Base-by-base conservation (phyloP, 2,329 filamentous ascomycete species). In the Lasiodiplodia hormozganensis region DNA sequence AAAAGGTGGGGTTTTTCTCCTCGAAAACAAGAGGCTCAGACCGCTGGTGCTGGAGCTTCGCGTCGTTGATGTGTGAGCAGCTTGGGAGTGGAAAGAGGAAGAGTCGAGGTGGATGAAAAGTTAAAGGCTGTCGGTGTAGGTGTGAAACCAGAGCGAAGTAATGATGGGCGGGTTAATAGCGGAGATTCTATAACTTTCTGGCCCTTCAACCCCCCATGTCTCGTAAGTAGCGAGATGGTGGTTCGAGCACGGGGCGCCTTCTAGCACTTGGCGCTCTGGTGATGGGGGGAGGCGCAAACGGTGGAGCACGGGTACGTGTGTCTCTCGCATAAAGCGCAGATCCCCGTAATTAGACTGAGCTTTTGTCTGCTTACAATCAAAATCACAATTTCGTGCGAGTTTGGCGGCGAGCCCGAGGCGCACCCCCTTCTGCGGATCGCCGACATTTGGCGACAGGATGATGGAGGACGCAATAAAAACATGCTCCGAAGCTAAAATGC, bases 301-400 rank as follows among this genome's bases (percentile, higher is more conserved):
- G 25, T 36, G 53, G 25, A 21, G 31, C 28, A 31, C 36, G 51
- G 18, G 60, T 64, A 38, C 23, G 47, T 49, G 60, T 52, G 60
- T 34, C 25, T 4, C 60, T 64, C 60, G 60, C 60, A 64, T 64
- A 64, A 64, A 52, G 5, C 47, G 60, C 47, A 52, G 60, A 64
- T 64, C 60, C 60, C 60, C 60, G 60, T 64, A 64, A 64, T 64
- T 64, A 64, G 40, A 38, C 60, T 52, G 60, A 52, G 60, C 60
- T 7, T 49, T 34, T 18, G 2, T 53, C 11, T 56, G 36, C 43
- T 31, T 38, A 25, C 52, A 52, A 64, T 64, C 43, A 64, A 64
- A 60, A 51, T 64, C 60, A 8, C 60, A 64, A 64, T 64, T 64
- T 64, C 47, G 60, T 64, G 43, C 14, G 58, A 36, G n/a, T 34